These are phyloP conservation scores for Vaccinium vitisidaea DNA, from an alignment of 148 eudicot species.

Conservation along the genomic window DNA sequence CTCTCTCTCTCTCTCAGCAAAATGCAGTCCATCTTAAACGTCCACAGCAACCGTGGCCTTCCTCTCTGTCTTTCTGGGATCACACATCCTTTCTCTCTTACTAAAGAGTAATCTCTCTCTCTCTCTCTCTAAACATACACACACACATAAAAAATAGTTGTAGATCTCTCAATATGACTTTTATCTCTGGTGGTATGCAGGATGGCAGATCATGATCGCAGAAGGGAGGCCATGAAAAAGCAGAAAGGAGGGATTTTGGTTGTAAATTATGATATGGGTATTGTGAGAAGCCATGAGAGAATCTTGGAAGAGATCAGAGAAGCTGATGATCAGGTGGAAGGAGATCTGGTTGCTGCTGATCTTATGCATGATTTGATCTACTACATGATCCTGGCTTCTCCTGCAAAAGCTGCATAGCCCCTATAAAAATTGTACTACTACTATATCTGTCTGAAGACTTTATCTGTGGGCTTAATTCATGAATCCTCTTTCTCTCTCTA, in stretches of 20 bases:
- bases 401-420: constrained; percentile 29
- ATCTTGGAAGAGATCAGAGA: constrained; percentile 20
- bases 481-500: background rate
- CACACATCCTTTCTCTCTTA: constrained; percentile 26
- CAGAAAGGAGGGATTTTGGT: constrained; percentile 13
- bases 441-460: background rate
- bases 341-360: constrained; percentile 25
- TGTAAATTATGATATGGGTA: constrained; percentile 24
- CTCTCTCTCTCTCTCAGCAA: background rate
- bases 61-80: constrained; percentile 35
- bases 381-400: constrained; percentile 16
- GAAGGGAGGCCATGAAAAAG: constrained; percentile 32
- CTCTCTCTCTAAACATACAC: background rate
- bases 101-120: constrained; percentile 26
- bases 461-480: background rate
- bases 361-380: constrained; percentile 15
- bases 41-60: constrained; percentile 26
- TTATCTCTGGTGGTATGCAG: constrained; percentile 16
- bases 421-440: background rate
- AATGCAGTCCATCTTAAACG: constrained; percentile 27
- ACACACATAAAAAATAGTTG: background rate
- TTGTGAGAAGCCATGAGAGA: constrained; percentile 16
- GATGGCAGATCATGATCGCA: constrained; percentile 40
- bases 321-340: background rate
- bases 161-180: background rate